These are phyloP conservation scores for Phallus indusiatus DNA, from an alignment of 768 basidiomycete species.

Conservation along the genomic window DNA sequence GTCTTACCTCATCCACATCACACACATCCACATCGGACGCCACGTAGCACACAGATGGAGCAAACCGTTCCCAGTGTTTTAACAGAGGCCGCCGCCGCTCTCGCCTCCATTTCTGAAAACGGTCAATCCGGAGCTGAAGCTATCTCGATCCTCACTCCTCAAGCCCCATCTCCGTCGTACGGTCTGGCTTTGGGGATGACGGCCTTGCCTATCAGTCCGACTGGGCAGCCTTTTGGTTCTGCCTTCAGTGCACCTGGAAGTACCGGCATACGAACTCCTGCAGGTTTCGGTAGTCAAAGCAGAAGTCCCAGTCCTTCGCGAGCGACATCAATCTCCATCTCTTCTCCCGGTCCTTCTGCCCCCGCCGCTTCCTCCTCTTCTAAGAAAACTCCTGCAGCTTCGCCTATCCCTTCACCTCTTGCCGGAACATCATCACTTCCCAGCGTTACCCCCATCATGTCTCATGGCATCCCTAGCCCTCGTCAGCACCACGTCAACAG, in stretches of 20 bases:
- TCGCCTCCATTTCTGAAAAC: conserved; percentile 30
- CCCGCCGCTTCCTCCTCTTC: too few relatives aligned
- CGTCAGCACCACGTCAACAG: conserved; percentile 16
- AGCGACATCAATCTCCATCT: neutral
- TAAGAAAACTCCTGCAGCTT: conserved; percentile 24
- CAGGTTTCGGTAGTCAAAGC: conserved; percentile 43
- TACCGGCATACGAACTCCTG: conserved; percentile 56
- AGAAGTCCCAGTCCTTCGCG: conserved; percentile 41
- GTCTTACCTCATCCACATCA: conserved; percentile 24
- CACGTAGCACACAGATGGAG: conserved; percentile 56
- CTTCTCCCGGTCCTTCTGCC: conserved; percentile 1
- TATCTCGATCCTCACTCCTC: neutral
- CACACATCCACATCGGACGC: conserved; percentile 28
- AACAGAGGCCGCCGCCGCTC: conserved; percentile 70
- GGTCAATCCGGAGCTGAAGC: conserved; percentile 9
- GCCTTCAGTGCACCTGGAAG: conserved; percentile 16
- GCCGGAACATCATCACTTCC: conserved; percentile 13
- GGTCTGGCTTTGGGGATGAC: conserved; percentile 52
- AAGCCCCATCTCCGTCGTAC: conserved; percentile 23
- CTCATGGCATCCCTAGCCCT: conserved; percentile 11
- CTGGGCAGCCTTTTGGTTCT: conserved; percentile 10
- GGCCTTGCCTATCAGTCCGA: conserved; percentile 41
- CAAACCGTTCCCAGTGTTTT: conserved; percentile 78
- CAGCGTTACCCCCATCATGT: conserved; percentile 9
- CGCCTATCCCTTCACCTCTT: conserved; percentile 20